phyloP scores from a whole-genome alignment of 805 yeast species.

The Novakomyces olei region DNA sequence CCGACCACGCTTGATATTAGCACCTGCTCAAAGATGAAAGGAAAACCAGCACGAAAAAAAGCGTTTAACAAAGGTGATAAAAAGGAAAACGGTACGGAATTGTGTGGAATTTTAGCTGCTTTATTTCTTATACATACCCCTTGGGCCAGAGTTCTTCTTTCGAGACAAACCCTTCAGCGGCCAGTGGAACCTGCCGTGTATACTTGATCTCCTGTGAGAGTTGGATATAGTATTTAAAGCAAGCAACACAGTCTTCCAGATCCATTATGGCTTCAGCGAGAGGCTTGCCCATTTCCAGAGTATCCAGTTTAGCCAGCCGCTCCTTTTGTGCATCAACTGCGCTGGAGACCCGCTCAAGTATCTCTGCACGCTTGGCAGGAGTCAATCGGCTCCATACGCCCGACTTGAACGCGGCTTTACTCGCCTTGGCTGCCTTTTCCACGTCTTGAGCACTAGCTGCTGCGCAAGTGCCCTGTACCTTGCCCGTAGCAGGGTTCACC shows the following conservation, averaged over 20 bases:
- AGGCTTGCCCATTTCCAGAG: not conserved
- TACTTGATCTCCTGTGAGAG: not conserved
- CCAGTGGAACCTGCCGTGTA: not conserved
- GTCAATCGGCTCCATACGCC: constrained; percentile 1
- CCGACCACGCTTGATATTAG: constrained; percentile 52
- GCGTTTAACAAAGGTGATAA: too few species aligned
- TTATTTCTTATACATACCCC: too few species aligned
- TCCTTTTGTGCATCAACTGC: not conserved
- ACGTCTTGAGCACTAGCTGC: constrained; percentile 1
- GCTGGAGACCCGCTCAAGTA: not conserved
- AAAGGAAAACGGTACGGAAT: too few species aligned
- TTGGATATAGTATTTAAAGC: not conserved
- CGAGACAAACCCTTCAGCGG: not conserved
- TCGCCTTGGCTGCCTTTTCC: not conserved
- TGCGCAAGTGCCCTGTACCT: constrained; percentile 1
- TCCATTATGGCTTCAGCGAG: not conserved
- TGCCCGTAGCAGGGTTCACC: constrained; percentile 1
- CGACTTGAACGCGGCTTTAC: not conserved
- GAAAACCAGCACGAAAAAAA: too few species aligned
- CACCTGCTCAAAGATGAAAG: too few species aligned
- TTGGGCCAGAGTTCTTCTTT: not conserved
- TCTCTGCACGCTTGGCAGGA: not conserved
- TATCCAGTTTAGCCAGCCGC: not conserved
- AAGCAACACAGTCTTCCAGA: not conserved
- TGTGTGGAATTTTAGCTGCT: too few species aligned